phyloP scores from a whole-genome alignment of 495 filamentous ascomycete species.

The Neurospora sp. region DNA sequence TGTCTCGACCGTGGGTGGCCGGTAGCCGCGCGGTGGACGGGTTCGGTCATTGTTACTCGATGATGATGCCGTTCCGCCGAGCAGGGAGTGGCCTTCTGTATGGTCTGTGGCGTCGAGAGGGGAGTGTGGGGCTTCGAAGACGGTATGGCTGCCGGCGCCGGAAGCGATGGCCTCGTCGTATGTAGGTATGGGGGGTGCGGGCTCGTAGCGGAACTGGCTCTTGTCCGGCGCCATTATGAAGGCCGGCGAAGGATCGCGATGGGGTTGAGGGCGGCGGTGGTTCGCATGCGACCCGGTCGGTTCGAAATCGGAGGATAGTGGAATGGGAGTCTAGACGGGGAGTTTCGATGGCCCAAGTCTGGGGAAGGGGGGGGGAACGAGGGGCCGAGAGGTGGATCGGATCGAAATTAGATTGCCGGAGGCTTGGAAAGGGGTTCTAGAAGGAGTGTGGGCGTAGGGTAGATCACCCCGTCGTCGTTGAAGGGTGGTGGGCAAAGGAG shows the following conservation, averaged over 20 bases:
- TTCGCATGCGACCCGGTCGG: not conserved
- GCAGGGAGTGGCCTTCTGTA: conserved; percentile 49
- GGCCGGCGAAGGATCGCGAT: not conserved
- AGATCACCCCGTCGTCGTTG: not conserved
- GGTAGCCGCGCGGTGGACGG: conserved; percentile 46
- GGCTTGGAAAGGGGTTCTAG: not conserved
- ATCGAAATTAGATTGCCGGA: not conserved
- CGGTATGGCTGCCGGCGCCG: conserved; percentile 23
- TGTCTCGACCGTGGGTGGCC: conserved; percentile 63
- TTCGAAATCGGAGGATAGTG: not conserved
- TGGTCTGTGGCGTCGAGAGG: conserved; percentile 26
- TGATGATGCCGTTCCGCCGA: conserved; percentile 23
- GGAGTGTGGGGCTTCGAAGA: conserved; percentile 18
- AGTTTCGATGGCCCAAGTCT: not conserved
- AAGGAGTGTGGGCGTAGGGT: not conserved
- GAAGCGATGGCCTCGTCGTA: conserved; percentile 80
- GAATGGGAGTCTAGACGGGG: not conserved
- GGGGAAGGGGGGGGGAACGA: not conserved
- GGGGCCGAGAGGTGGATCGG: not conserved
- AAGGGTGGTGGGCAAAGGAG: not conserved
- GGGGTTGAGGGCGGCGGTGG: not conserved
- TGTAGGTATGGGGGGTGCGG: conserved; percentile 72
- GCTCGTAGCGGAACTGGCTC: conserved; percentile 40
- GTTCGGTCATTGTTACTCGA: conserved; percentile 23
- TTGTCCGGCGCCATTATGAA: conserved; percentile 35